Conservation (phyloP, 331 rosid species). For the Arachis monticola region DNA sequence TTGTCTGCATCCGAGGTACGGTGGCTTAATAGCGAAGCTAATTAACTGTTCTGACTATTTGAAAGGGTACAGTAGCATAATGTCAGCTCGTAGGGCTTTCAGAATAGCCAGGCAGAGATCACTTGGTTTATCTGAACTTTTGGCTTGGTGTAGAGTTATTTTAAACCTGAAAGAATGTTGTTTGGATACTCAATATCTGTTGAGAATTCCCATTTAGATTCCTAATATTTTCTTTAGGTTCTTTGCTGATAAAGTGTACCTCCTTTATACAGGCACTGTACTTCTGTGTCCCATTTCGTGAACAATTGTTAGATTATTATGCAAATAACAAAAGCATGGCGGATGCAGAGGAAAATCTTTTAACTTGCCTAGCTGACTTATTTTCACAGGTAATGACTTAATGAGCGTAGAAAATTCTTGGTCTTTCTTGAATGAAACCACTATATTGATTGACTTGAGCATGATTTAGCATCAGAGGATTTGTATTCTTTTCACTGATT, state of each 20-base stretch:
- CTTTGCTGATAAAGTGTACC: neutral
- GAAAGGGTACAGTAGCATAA: constrained; percentile 20
- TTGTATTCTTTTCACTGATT: constrained; percentile 15
- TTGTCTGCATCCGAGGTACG: neutral
- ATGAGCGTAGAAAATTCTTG: constrained; percentile 10
- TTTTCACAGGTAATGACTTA: constrained; percentile 86
- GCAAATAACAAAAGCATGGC: constrained; percentile 62
- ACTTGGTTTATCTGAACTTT: neutral
- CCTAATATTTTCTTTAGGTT: constrained; percentile 4
- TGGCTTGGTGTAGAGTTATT: constrained; percentile 1
- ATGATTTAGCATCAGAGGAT: constrained; percentile 11
- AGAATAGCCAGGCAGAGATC: neutral
- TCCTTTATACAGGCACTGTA: constrained; percentile 73
- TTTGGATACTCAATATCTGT: neutral
- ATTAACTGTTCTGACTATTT: constrained; percentile 4
- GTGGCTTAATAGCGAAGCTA: constrained; percentile 9
- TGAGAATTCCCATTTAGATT: constrained; percentile 13
- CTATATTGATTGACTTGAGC: constrained; percentile 15
- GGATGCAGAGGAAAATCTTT: constrained; percentile 85
- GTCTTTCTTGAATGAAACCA: neutral
- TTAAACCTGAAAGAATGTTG: constrained; percentile 1
- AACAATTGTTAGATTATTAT: constrained; percentile 82
- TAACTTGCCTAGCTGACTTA: constrained; percentile 92
- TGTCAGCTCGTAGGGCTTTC: neutral
- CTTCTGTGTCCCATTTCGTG: constrained; percentile 97